A percentile compares a stretch with the other conserved stretches of the same genome.
Conservation (phyloP, 129 eudicot genomes). For the Escallonia herrerae region DNA sequence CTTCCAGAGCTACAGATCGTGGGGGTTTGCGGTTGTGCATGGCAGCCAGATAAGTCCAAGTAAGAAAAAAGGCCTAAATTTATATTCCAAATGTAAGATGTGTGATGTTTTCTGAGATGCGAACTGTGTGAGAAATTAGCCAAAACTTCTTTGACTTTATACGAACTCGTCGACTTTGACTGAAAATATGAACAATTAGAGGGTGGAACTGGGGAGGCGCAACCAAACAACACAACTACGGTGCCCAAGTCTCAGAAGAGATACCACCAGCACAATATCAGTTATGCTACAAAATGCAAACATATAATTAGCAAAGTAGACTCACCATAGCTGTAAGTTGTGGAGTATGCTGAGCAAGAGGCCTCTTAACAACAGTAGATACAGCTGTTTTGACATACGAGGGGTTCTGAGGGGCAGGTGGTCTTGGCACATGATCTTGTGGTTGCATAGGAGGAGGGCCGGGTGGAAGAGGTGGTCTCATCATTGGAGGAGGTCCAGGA, state of each 20-base stretch:
- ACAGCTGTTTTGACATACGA: slow-evolving; percentile 95
- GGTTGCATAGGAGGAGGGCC: slow-evolving; percentile 73
- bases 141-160: too few relatives aligned
- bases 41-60: too few relatives aligned
- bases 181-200: too few relatives aligned
- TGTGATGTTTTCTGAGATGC: too few relatives aligned
- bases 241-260: background rate
- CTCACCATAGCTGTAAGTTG: slow-evolving; percentile 94
- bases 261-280: background rate
- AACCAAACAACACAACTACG: background rate
- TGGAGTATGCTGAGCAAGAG: slow-evolving; percentile 97
- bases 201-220: too few relatives aligned
- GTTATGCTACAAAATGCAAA: background rate
- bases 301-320: slow-evolving; percentile 1
- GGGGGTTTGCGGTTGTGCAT: too few relatives aligned
- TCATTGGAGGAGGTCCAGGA: slow-evolving; percentile 59
- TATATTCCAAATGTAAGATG: too few relatives aligned
- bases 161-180: too few relatives aligned
- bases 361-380: slow-evolving; percentile 97
- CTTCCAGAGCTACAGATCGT: too few relatives aligned
- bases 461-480: slow-evolving; percentile 98
- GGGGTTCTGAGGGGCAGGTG: slow-evolving; percentile 75
- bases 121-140: too few relatives aligned
- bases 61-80: too few relatives aligned
- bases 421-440: slow-evolving; percentile 37